Base-by-base conservation (phyloP, 1,284 basidiomycete genomes). In the Earliella scabrosa region DNA sequence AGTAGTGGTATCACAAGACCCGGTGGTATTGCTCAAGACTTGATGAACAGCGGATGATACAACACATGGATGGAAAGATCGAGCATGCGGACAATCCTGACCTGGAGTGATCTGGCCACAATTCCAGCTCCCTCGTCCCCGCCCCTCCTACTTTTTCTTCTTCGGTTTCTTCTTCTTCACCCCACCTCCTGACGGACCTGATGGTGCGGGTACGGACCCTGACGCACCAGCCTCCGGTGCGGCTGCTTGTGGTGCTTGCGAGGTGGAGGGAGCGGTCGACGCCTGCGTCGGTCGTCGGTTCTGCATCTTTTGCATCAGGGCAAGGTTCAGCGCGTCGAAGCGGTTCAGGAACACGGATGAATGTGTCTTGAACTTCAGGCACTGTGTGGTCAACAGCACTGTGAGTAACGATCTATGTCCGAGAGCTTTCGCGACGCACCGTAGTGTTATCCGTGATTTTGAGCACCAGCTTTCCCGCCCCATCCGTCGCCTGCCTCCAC, bases 331-430 rank as follows among this genome's bases (percentile, higher is more conserved):
- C 4, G 88, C 81, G 73, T 98, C 95, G 75, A 98, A 97, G 63
- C 95, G 88, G 77, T 97, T 96, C 62, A 98, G 85, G 75, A 94
- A 95, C 69, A 96, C 88, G 43, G 92, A 92, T 1, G 93, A 96
- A 65, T 89, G 87, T 1, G 95, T 96, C 72, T 95, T 93, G 81
- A 95, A 98, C 74, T 95, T 97, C 68, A 97, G 79, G 71, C 93
- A 95, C 95, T 97, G 71, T 50, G 41, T 20, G 26, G 27, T 18
- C 36, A 10, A 38, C 9, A 10, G 14, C n/a, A n/a, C n/a, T n/a
- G n/a, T n/a, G n/a, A n/a, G n/a, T n/a, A n/a, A n/a, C n/a, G n/a
- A n/a, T n/a, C n/a, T n/a, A n/a, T n/a, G n/a, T n/a, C n/a, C n/a
- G n/a, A n/a, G n/a, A n/a, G n/a, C n/a, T n/a, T n/a, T n/a, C n/a